Evolutionary conservation across 306 rosid species (phyloP).

Genomic region (Chamaecrista fasciculata): DNA sequence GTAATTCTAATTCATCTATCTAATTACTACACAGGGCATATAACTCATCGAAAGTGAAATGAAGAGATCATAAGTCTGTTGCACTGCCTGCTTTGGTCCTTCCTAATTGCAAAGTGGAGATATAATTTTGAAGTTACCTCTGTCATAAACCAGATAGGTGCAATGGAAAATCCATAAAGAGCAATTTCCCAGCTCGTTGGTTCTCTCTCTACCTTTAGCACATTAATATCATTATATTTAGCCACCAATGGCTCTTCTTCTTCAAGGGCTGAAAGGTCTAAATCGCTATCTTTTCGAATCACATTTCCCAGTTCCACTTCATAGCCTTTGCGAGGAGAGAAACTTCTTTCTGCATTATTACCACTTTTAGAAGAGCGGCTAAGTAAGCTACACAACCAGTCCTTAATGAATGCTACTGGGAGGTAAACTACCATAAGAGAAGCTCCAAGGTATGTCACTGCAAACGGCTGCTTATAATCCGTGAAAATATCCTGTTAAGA

Average conservation of each 20-base stretch:
- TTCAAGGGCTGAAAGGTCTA: slow-evolving; percentile 46
- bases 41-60: background rate
- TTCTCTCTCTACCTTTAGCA: slow-evolving; percentile 45
- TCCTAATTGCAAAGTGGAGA: background rate
- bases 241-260: slow-evolving; percentile 70
- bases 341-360: slow-evolving; percentile 43
- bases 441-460: slow-evolving; percentile 96
- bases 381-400: slow-evolving; percentile 67
- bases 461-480: slow-evolving; percentile 96
- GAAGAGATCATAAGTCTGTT: slow-evolving; percentile 15
- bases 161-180: slow-evolving; percentile 79
- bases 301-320: slow-evolving; percentile 58
- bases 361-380: slow-evolving; percentile 64
- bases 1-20: background rate
- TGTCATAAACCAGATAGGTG: slow-evolving; percentile 93
- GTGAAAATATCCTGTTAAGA: slow-evolving; percentile 65
- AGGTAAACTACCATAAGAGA: slow-evolving; percentile 98
- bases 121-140: slow-evolving; percentile 54
- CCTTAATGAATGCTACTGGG: slow-evolving; percentile 91
- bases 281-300: slow-evolving; percentile 65
- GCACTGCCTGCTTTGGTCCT: slow-evolving; percentile 22
- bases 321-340: slow-evolving; percentile 41
- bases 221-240: slow-evolving; percentile 48
- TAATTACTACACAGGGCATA: background rate
- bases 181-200: slow-evolving; percentile 73